These are phyloP conservation scores for Mucor ambiguus DNA, from an alignment of 371 early-diverging fungal species.

Conservation along the genomic window DNA sequence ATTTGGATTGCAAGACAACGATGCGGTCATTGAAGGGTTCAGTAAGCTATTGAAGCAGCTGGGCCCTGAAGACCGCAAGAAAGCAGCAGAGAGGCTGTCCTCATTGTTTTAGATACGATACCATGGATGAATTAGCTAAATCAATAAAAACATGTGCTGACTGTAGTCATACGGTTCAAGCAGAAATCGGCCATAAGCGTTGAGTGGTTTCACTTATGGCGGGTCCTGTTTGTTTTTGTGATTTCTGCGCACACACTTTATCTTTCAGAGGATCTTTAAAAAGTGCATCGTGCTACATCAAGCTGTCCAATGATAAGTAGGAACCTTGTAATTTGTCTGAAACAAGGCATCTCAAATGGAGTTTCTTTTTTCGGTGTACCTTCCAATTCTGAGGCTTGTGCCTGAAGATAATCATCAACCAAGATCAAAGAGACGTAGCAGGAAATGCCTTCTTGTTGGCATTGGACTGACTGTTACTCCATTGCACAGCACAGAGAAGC, in stretches of 20 bases:
- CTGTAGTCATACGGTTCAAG: no score
- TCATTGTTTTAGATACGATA: not conserved
- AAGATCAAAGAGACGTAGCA: not conserved
- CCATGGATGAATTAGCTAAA: not conserved
- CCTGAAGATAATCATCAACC: not conserved
- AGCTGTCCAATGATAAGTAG: not conserved
- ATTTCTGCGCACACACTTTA: not conserved
- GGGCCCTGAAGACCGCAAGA: not conserved
- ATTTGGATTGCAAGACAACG: conserved; percentile 2
- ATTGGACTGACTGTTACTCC: not conserved
- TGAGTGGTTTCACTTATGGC: no score
- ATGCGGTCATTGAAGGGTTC: conserved; percentile 13
- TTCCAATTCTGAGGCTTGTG: not conserved
- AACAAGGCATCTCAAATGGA: not conserved
- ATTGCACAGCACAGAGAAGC: not conserved
- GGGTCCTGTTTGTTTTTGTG: not conserved
- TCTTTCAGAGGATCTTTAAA: not conserved
- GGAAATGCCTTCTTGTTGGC: not conserved
- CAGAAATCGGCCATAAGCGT: no score
- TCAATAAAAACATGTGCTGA: not conserved
- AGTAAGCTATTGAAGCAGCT: conserved; percentile 6
- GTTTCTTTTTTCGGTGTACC: not conserved
- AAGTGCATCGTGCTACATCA: not conserved
- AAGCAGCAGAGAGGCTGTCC: not conserved
- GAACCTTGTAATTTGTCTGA: not conserved